Evolutionary conservation across 306 rosid species (phyloP), one percentile per base, ranked within the genome.

Genomic region (Castanea mollissima): DNA sequence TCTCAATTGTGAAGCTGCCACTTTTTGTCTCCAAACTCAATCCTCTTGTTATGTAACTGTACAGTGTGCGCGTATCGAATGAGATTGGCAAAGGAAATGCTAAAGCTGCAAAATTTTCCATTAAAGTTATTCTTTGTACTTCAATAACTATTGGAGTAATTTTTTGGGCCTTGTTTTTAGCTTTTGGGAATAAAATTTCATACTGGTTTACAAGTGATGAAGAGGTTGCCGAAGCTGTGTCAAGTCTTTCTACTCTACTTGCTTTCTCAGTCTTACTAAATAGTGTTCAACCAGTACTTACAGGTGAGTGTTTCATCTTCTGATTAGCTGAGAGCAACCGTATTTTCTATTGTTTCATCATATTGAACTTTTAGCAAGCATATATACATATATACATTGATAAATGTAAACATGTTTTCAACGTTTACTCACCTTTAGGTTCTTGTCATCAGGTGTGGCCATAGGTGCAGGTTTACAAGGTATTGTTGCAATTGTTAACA

Each of bases 51-150:
- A 38, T 60, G 5, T 31, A 51, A 62, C 34, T 74, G 64, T 71
- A 78, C 64, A 89, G 92, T 9, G 90, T 89, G 20, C 84, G 92
- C 25, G 92, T 89, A n/a, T 62, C 92, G 7, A 89, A 89, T 62
- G 93, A 89, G 75, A 85, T 89, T 20, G 93, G 93, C 68, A 83
- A 64, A 82, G 93, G 93, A 63, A 82, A 84, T 6, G 82, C 93
- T 13, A 85, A 82, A 70, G 89, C 84, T 32, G 93, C 93, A 16
- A 87, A 81, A 69, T 81, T 89, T 79, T 78, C 93, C 0, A 80
- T 87, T 15, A 51, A 34, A n/a, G 90, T 87, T 35, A n/a, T 85
- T 0, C 87, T 87, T 23, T 41, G 85, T 35, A 77, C 86, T 12
- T 89, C 91, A 31, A 27, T 80, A 34, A 1, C 41, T 9, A 68